Evolutionary conservation across 2,329 filamentous ascomycete species (phyloP), one percentile per base, ranked within the genome.

Genomic region (Sporothrix variecibatus): DNA sequence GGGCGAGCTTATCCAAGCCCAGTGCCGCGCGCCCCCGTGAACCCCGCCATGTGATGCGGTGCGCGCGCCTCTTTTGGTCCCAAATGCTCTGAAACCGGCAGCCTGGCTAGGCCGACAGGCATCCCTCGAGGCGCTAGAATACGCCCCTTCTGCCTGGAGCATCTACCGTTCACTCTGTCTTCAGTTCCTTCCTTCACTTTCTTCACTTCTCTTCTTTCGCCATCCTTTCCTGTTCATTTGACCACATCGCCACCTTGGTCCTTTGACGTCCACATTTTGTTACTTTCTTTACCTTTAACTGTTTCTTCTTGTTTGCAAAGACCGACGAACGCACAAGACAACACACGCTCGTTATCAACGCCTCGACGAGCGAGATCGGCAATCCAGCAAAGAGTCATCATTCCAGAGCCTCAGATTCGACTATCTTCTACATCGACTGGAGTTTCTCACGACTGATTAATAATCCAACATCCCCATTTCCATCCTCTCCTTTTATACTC

Each of bases 21-120:
- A 34, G 62, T 46, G 23, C 62, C 62, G 20, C n/a, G n/a, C 34
- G 34, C 40, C 43, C 64, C 65, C 65, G 65, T 68, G 65, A 51
- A 69, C 67, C 67, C 65, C 67, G 67, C 67, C 67, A 69, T 69
- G 67, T 69, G 67, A 69, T n/a, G 46, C 28, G 38, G 6, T 49
- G 58, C 40, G 62, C 62, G 12, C 62, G 62, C 65, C 28, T 34
- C 43, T 49, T 49, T 49, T 40, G 40, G 43, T 11, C 40, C 40
- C 40, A 43, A 12, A 49, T 51, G 65, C 65, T 68, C 65, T 51
- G 62, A 46, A 46, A 46, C 62, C 62, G 28, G 28, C 40, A 28
- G 62, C 62, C 62, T 67, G 38, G 40, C 26, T 38, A 67, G 38
- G 62, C 38, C 62, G 38, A 46, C 62, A 67, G 23, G n/a, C 38